phyloP scores from a whole-genome alignment of 441 rosid species.

The Sinapis alba region DNA sequence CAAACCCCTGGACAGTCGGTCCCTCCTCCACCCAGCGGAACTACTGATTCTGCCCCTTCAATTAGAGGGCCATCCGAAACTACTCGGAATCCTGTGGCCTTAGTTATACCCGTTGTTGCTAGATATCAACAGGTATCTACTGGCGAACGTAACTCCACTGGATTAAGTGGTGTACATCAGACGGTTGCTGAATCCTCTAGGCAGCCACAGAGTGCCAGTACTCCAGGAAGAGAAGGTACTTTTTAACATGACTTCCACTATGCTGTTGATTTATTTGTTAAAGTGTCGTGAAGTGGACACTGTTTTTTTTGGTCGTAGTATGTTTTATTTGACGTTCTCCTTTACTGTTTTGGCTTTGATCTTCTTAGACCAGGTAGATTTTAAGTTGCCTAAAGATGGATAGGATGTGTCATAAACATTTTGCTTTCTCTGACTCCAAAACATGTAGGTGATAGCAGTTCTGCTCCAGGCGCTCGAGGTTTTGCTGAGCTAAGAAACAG shows the following conservation, averaged over 20 bases:
- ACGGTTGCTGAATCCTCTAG: conserved; percentile 31
- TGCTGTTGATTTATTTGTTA: conserved; percentile 7
- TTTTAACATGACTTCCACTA: conserved; percentile 5
- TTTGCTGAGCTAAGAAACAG: conserved; percentile 32
- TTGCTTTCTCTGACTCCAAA: neutral
- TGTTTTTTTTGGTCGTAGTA: neutral
- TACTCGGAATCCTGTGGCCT: conserved; percentile 36
- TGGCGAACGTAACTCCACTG: conserved; percentile 35
- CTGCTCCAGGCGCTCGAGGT: conserved; percentile 30
- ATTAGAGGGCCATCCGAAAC: conserved; percentile 27
- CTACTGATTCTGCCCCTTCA: conserved; percentile 20
- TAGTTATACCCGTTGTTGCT: conserved; percentile 36
- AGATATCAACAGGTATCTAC: conserved; percentile 38
- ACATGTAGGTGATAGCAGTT: conserved; percentile 31
- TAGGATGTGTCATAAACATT: conserved; percentile 1
- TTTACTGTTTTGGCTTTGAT: conserved; percentile 11
- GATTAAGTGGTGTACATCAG: conserved; percentile 30
- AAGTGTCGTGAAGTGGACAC: neutral
- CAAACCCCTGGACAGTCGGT: conserved; percentile 28
- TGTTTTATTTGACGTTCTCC: conserved; percentile 1
- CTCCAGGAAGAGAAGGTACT: conserved; percentile 41
- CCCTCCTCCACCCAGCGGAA: conserved; percentile 29
- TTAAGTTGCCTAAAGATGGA: neutral
- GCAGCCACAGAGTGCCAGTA: conserved; percentile 16
- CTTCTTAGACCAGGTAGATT: neutral